Evolutionary conservation across 2,329 filamentous ascomycete species (phyloP), one percentile per base, ranked within the genome.

Genomic region (Fusarium odoratissimum): DNA sequence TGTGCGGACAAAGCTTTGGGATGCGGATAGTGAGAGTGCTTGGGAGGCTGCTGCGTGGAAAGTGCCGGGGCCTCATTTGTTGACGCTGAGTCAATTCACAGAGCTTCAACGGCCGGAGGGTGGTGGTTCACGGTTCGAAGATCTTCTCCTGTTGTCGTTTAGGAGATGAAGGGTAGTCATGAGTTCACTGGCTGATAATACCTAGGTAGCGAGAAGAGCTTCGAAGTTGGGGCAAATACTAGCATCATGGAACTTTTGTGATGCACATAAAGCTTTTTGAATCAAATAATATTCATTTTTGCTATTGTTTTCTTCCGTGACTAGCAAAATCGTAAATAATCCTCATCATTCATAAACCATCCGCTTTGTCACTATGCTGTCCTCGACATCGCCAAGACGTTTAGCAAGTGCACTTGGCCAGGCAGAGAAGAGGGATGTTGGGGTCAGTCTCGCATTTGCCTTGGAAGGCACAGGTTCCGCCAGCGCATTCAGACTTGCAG

Each of bases 401-500:
- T 28, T 70, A 62, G 12, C 35, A 57, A 7, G 30, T 59, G 25
- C 46, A 60, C 40, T 67, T 54, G n/a, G 61, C 56, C 6, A 60
- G 11, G 49, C 48, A 46, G 13, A 56, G 63, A 30, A 30, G 28
- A 23, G 66, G 64, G 21, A 69, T 0, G 4, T 45, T 23, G 6
- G 65, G 65, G 10, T 37, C 11, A 3, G 31, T 17, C 1, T 19
- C 38, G 5, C 65, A 68, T 3, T 1, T n/a, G 4, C 44, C 38
- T 3, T 33, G 14, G 13, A 69, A 19, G 3, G 66, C 28, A 2
- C 66, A 69, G 31, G 64, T 69, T 11, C 66, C 66, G 0, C 66
- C 66, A 16, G 31, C 49, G 16, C 66, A 69, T 1, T 12, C 35
- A 1, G 66, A 69, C 13, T 64, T 69, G 64, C 66, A 69, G 1